Percentiles rank a stretch among this genome's conserved stretches.
Conservation (phyloP, 306 rosid genomes). For the Glycyrrhiza uralensis region DNA sequence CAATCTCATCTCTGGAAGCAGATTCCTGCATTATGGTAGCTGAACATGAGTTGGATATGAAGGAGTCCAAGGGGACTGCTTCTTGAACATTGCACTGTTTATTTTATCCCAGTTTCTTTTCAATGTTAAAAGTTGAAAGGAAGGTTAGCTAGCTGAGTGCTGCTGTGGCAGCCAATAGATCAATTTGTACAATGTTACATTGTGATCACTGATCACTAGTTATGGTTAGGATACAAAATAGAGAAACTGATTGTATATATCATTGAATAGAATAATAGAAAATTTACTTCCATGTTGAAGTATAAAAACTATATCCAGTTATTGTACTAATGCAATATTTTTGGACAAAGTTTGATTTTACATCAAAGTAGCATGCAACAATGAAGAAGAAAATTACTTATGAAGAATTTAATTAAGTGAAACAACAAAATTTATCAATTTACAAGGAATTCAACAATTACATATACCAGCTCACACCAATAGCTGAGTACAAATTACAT, state of each 20-base stretch:
- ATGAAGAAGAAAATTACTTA: neutral
- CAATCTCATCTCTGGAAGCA: slow-evolving; percentile 65
- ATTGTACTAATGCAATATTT: neutral
- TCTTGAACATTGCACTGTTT: slow-evolving; percentile 42
- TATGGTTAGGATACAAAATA: slow-evolving; percentile 1
- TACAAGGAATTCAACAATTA: neutral
- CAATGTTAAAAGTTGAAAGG: slow-evolving; percentile 31
- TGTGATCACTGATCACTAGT: slow-evolving; percentile 20
- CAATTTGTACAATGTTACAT: slow-evolving; percentile 11
- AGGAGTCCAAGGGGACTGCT: slow-evolving; percentile 82
- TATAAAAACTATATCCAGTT: neutral
- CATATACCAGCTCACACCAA: slow-evolving; percentile 18
- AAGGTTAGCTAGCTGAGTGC: slow-evolving; percentile 16
- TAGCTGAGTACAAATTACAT: slow-evolving; percentile 21
- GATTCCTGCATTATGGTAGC: slow-evolving; percentile 96
- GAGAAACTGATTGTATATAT: slow-evolving; percentile 29
- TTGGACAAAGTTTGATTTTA: neutral
- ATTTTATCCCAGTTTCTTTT: slow-evolving; percentile 11
- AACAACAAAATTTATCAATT: neutral
- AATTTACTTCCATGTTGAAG: slow-evolving; percentile 8
- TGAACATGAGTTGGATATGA: slow-evolving; percentile 73
- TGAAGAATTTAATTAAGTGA: slow-evolving; percentile 13
- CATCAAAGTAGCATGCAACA: neutral
- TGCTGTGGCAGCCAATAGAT: neutral
- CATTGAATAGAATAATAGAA: slow-evolving; percentile 16